phyloP scores from a whole-genome alignment of 768 basidiomycete species.

The Suillus alpinus region DNA sequence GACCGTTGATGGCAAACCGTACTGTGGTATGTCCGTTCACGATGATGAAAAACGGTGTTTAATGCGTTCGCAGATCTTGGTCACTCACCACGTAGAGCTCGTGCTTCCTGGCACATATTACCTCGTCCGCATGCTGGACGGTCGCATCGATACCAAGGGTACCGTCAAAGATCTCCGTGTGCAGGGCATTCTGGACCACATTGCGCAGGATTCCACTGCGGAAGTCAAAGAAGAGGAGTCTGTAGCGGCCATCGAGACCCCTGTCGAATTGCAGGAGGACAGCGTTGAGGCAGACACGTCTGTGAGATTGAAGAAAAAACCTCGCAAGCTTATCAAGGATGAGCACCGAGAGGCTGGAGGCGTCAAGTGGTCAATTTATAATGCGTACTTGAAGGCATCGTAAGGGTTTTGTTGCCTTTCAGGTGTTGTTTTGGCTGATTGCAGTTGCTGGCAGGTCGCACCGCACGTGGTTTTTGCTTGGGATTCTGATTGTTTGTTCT shows the following conservation, averaged over 20 bases:
- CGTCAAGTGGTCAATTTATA: slow-evolving; percentile 75
- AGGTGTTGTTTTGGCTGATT: neutral
- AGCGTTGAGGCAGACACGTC: neutral
- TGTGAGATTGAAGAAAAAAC: slow-evolving; percentile 45
- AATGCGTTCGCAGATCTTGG: slow-evolving; percentile 46
- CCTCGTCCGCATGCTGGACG: slow-evolving; percentile 77
- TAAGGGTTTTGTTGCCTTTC: slow-evolving; percentile 21
- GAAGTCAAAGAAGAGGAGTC: slow-evolving; percentile 45
- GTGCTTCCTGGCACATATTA: slow-evolving; percentile 74
- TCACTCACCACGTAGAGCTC: slow-evolving; percentile 84
- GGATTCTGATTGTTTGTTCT: slow-evolving; percentile 19
- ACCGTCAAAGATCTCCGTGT: slow-evolving; percentile 60
- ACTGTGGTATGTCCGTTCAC: slow-evolving; percentile 54
- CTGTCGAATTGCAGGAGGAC: slow-evolving; percentile 9
- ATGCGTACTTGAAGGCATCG: slow-evolving; percentile 71
- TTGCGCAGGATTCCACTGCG: slow-evolving; percentile 52
- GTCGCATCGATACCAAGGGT: slow-evolving; percentile 75
- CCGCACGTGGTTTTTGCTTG: slow-evolving; percentile 28
- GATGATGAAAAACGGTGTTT: neutral
- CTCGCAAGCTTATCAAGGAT: slow-evolving; percentile 73
- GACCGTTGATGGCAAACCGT: slow-evolving; percentile 60
- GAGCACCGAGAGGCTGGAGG: slow-evolving; percentile 79
- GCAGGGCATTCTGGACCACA: slow-evolving; percentile 58
- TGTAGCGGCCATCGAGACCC: slow-evolving; percentile 12
- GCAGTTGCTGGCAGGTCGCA: slow-evolving; percentile 22